A percentile compares a stretch with the other conserved stretches of the same genome.
Conservation (phyloP, 2,329 filamentous ascomycete species). For the Aspergillus glaucus region DNA sequence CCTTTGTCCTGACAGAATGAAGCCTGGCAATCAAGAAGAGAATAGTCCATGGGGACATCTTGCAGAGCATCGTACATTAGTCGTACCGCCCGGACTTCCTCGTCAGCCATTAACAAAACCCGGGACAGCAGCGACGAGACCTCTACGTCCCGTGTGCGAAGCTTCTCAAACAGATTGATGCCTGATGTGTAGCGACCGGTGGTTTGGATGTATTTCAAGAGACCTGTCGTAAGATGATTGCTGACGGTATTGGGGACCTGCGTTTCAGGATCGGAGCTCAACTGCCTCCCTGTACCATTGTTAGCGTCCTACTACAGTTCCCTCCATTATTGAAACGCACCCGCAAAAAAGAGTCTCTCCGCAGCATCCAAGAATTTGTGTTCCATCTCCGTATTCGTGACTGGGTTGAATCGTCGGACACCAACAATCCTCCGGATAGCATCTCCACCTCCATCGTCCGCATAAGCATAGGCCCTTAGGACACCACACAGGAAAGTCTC, state of each 20-base stretch:
- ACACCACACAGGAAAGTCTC: conserved; percentile 97
- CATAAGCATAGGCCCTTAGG: conserved; percentile 89
- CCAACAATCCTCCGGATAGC: conserved; percentile 95
- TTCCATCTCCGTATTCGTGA: conserved; percentile 96
- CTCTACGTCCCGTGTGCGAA: conserved; percentile 82
- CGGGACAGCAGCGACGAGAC: conserved; percentile 88
- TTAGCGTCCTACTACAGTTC: conserved; percentile 10
- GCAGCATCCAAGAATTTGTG: conserved; percentile 93
- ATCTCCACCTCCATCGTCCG: conserved; percentile 89
- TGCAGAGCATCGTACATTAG: conserved; percentile 82
- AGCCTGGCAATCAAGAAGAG: conserved; percentile 89
- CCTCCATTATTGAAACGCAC: conserved; percentile 38
- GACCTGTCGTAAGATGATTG: conserved; percentile 89
- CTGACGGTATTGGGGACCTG: conserved; percentile 96
- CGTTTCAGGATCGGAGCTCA: conserved; percentile 93
- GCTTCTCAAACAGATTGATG: conserved; percentile 96
- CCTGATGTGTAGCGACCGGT: conserved; percentile 91
- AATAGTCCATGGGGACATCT: conserved; percentile 94
- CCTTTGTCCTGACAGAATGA: conserved; percentile 87
- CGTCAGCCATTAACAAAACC: conserved; percentile 88
- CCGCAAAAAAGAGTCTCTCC: conserved; percentile 90
- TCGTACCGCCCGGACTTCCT: conserved; percentile 92
- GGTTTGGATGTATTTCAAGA: conserved; percentile 90
- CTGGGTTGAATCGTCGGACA: conserved; percentile 93
- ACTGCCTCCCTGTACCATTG: conserved; percentile 66